Base-by-base conservation (phyloP, 345 rosid species). In the Schrenkiella parvula region DNA sequence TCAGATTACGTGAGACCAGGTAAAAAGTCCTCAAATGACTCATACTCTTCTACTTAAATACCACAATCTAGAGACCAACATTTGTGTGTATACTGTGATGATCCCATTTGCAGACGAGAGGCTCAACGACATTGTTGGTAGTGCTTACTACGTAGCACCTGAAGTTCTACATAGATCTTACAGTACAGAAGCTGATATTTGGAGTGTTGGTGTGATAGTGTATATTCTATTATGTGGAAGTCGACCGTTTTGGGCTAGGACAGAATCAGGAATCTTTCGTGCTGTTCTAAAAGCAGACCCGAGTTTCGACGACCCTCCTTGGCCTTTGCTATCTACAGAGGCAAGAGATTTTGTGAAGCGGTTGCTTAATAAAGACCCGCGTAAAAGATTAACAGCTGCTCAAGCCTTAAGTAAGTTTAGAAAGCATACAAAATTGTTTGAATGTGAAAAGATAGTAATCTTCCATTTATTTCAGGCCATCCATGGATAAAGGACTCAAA, bases 211-310 rank as follows among this genome's bases (percentile, higher is more conserved):
- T 11, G 97, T 95, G 65, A 95, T 95, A 62, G 91, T 93, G 2
- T 95, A 91, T 67, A 95, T 95, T 78, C 83, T 95, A 29, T 81
- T 95, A 32, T 91, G 99, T 55, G 97, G 99, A 52, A 88, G 97
- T 73, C 90, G 99, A 39, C 99, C 99, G 47, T 95, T 95, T 81
- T 95, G 99, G 97, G 95, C 99, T 8, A 86, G 90, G 58, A 91
- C 89, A 0, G 97, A 95, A 81, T 91, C 99, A 6, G 97, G 99
- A 52, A 91, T 95, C 80, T 95, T 95, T 58, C 86, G 93, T 51
- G 89, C 96, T 68, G 96, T 95, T 80, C 69, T 91, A 72, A 95
- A 91, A 82, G 95, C 95, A 66, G 97, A 91, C 80, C 99, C 97
- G 11, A 79, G 87, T 81, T 91, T 95, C 63, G 95, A 89, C 21